phyloP scores from a whole-genome alignment of 257 asterid species.

The Lithospermum erythrorhizon region DNA sequence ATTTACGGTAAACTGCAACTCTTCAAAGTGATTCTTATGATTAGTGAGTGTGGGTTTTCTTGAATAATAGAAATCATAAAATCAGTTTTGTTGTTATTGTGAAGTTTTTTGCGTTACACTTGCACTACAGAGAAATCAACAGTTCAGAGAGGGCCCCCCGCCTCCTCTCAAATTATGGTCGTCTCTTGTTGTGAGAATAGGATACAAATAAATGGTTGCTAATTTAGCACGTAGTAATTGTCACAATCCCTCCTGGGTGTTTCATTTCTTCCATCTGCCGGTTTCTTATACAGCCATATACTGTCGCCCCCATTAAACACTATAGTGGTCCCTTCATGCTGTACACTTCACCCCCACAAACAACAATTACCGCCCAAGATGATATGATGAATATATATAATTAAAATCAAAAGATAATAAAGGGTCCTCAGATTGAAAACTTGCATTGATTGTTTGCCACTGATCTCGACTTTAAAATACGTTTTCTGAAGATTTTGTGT shows the following conservation, averaged over 20 bases:
- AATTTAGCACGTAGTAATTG: constrained; percentile 44
- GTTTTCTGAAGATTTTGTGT: too few relatives aligned
- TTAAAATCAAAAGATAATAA: too few relatives aligned
- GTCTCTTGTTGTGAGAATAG: constrained; percentile 30
- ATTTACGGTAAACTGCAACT: too few relatives aligned
- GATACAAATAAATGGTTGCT: constrained; percentile 60
- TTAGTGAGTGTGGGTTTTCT: too few relatives aligned
- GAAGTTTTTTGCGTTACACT: constrained; percentile 10
- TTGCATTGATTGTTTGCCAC: too few relatives aligned
- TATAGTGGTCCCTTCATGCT: constrained; percentile 44
- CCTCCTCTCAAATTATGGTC: constrained; percentile 6
- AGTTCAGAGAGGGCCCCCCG: constrained; percentile 22
- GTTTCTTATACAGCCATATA: constrained; percentile 41
- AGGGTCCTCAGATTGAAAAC: too few relatives aligned
- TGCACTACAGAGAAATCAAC: constrained; percentile 11
- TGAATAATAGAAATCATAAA: constrained; percentile 16
- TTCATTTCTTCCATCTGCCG: constrained; percentile 62
- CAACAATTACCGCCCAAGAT: not conserved
- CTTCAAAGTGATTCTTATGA: too few relatives aligned
- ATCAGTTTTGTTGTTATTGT: constrained; percentile 27
- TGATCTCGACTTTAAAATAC: too few relatives aligned
- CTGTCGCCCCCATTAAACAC: constrained; percentile 37
- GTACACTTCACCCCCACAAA: constrained; percentile 3
- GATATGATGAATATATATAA: too few relatives aligned
- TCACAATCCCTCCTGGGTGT: constrained; percentile 17